Base-by-base conservation (phyloP, 2,329 filamentous ascomycete genomes). In the Leptodontidium sp. region DNA sequence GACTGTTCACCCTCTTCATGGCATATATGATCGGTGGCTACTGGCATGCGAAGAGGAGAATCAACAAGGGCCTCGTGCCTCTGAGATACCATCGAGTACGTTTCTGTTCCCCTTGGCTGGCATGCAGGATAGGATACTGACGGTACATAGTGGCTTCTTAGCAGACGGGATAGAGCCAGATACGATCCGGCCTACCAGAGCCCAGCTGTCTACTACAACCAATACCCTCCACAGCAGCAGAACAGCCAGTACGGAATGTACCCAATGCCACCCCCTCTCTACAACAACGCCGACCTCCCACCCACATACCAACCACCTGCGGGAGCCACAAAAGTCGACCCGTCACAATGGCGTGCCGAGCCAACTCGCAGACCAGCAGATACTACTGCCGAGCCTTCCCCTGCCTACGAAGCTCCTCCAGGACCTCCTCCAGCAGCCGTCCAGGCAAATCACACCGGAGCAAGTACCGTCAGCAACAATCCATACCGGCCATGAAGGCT, bases 61-160 rank as follows among this genome's bases (percentile, higher is more conserved):
- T 94, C 72, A 84, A 82, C 70, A 90, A 89, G 78, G 91, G 91
- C 1, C 82, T 89, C 47, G 82, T 84, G 21, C 90, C 92, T 17
- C 80, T 94, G 45, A 80, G 80, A 70, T 95, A 95, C 77, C 92
- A 96, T 80, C 83, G 90, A 75, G 89, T 91, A 84, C 43, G 86
- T 69, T 45, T 11, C 59, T 50, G 8, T 38, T 64, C 7, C 26
- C 49, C 21, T 61, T 53, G 47, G 29, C 38, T 61, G 45, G 49
- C n/a, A 65, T 24, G 53, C 57, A 21, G 35, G 38, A 32, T 32
- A 32, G 29, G 29, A 62, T 53, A 49, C 72, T 75, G 69, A 77
- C 63, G 57, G 49, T 58, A 4, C 26, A 35, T 58, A 78, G 76
- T 78, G 77, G 77, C 73, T 78, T 53, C 61, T 78, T 4, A 78